Conservation (phyloP, 805 yeast genomes). For the Osmozyma mogii region DNA sequence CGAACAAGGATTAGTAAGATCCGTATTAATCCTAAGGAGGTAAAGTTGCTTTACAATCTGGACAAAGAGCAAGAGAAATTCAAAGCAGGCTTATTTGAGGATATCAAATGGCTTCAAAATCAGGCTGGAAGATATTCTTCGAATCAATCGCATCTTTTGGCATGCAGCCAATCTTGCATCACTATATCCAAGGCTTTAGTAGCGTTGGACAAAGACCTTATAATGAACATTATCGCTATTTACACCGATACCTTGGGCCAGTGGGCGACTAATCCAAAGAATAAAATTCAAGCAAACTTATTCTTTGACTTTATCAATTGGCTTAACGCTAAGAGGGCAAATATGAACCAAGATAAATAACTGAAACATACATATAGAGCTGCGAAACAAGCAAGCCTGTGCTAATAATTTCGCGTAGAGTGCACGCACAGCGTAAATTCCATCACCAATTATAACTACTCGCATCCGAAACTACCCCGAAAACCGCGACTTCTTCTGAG, state of each 20-base stretch:
- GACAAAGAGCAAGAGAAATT: conserved; percentile 11
- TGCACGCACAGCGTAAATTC: too few species aligned
- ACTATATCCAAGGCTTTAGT: conserved; percentile 52
- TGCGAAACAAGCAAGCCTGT: too few species aligned
- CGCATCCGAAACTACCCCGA: too few species aligned
- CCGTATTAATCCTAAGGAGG: conserved; percentile 20
- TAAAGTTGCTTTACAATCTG: conserved; percentile 10
- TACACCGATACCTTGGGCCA: conserved; percentile 48
- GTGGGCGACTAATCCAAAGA: conserved; percentile 48
- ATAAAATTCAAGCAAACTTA: conserved; percentile 45
- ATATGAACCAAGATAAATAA: too few species aligned
- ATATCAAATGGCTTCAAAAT: conserved; percentile 36
- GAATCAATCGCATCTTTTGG: conserved; percentile 42
- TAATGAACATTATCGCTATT: conserved; percentile 43
- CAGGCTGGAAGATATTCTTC: conserved; percentile 35
- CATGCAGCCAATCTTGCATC: conserved; percentile 61
- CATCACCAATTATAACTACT: too few species aligned
- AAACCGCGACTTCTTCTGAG: too few species aligned
- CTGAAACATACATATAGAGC: too few species aligned
- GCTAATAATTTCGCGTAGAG: too few species aligned
- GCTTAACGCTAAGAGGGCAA: conserved; percentile 29
- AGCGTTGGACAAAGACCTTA: conserved; percentile 22
- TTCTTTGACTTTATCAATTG: conserved; percentile 79
- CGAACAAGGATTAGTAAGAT: conserved; percentile 52
- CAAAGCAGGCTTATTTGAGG: conserved; percentile 16